phyloP scores from a whole-genome alignment of 345 rosid genomes.

The Carallia pectinifolia region DNA sequence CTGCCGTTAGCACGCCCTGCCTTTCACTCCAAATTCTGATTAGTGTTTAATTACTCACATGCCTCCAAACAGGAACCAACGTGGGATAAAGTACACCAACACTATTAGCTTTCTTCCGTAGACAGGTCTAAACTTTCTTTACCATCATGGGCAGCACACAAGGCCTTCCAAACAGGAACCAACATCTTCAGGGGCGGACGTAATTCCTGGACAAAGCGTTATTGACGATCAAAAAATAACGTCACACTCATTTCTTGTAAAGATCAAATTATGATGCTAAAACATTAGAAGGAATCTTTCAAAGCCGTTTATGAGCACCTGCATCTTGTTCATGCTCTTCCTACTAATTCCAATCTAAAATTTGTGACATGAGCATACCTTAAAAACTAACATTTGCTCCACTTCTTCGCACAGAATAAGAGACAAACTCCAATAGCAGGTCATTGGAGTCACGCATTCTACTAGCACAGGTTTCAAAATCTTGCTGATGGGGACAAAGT shows the following conservation, averaged over 20 bases:
- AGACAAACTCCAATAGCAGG: constrained; percentile 88
- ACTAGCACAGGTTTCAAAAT: constrained; percentile 77
- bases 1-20: not conserved
- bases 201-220: constrained; percentile 46
- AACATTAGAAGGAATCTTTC: no score
- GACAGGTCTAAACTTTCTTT: constrained; percentile 7
- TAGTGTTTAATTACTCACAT: not conserved
- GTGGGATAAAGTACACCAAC: not conserved
- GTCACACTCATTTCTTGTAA: not conserved
- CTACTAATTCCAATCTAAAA: not conserved
- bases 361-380: constrained; percentile 39
- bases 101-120: not conserved
- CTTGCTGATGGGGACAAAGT: constrained; percentile 67
- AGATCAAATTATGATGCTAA: no score
- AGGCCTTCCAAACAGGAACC: constrained; percentile 81
- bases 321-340: not conserved
- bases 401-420: constrained; percentile 59
- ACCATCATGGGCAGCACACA: constrained; percentile 39
- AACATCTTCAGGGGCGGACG: constrained; percentile 71
- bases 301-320: not conserved
- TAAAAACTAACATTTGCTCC: constrained; percentile 61
- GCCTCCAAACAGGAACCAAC: no score
- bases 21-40: not conserved
- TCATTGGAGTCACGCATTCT: constrained; percentile 72
- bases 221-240: not conserved